Percentiles rank a stretch among this genome's conserved stretches.
phyloP scores from a whole-genome alignment of 208 protist genomes.

The Crithidia sp. region DNA sequence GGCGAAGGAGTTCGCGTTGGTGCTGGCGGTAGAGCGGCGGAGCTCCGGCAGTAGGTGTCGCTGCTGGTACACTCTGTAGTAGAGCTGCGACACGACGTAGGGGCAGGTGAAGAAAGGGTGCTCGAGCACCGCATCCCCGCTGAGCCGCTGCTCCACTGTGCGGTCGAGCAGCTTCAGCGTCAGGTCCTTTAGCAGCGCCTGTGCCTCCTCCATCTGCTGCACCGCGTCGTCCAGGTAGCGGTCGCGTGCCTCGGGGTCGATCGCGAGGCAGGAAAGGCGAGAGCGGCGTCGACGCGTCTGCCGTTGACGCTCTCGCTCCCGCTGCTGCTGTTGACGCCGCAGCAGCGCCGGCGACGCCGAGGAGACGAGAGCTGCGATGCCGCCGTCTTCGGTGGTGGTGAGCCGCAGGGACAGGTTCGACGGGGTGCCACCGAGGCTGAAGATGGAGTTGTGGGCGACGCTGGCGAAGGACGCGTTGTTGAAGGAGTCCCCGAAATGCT shows the following conservation, averaged over 20 bases:
- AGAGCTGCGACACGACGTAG: conserved; percentile 83
- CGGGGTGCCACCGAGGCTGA: conserved; percentile 23
- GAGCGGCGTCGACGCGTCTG: conserved; percentile 19
- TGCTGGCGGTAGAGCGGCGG: background rate
- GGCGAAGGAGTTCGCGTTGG: background rate
- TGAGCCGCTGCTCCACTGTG: conserved; percentile 56
- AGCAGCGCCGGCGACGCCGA: conserved; percentile 16
- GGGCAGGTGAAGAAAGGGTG: conserved; percentile 87
- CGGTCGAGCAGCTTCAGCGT: conserved; percentile 69
- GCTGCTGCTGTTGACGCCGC: conserved; percentile 23
- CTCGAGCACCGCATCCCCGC: conserved; percentile 72
- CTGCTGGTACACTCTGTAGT: conserved; percentile 51
- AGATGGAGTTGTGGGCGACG: conserved; percentile 16
- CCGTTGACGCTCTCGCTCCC: conserved; percentile 19
- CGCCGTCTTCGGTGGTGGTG: conserved; percentile 25
- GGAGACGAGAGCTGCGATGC: conserved; percentile 31
- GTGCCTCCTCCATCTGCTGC: conserved; percentile 64
- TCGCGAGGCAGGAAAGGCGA: conserved; percentile 37
- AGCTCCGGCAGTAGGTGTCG: conserved; percentile 19
- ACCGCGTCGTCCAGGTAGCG: conserved; percentile 44
- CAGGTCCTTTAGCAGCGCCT: conserved; percentile 63
- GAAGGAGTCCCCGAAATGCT: conserved; percentile 27
- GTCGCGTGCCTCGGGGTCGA: conserved; percentile 37
- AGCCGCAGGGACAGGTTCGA: conserved; percentile 35
- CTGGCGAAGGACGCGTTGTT: conserved; percentile 28